Conservation (phyloP, 23 red algal species). For the Gracilaria domingensis region DNA sequence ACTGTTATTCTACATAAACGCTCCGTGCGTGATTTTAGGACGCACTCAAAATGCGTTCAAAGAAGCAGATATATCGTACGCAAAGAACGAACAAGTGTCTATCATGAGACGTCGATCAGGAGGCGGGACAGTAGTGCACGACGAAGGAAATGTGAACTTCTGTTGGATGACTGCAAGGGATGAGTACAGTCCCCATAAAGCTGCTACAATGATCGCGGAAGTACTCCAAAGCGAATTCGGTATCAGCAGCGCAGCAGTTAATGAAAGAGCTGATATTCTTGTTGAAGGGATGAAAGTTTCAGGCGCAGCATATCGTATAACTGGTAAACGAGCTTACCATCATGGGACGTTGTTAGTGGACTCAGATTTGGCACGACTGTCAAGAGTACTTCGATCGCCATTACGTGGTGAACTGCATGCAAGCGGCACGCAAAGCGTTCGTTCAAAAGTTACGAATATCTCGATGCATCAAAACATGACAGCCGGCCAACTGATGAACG, state of each 20-base stretch:
- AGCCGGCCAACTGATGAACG: constrained; percentile 26
- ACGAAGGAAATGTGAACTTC: constrained; percentile 92
- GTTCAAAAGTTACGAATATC: constrained; percentile 78
- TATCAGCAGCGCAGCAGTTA: constrained; percentile 35
- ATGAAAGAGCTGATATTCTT: constrained; percentile 77
- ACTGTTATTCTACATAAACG: constrained; percentile 93
- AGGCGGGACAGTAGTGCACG: constrained; percentile 97
- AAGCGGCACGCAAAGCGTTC: constrained; percentile 67
- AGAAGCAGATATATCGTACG: constrained; percentile 67
- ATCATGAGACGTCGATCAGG: constrained; percentile 87
- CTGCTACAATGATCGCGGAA: constrained; percentile 51
- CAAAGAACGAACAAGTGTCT: constrained; percentile 35
- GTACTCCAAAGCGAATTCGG: constrained; percentile 60
- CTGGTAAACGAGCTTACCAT: constrained; percentile 80
- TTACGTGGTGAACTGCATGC: constrained; percentile 32
- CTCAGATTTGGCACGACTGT: constrained; percentile 69
- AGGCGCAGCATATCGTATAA: constrained; percentile 93
- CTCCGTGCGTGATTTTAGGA: constrained; percentile 84
- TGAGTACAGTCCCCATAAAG: constrained; percentile 50
- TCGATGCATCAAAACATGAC: not conserved
- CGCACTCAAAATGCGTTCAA: constrained; percentile 95
- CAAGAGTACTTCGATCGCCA: constrained; percentile 53
- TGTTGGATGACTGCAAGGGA: constrained; percentile 66
- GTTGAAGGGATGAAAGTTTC: constrained; percentile 81
- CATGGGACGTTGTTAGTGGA: constrained; percentile 91